Base-by-base conservation (phyloP, 257 asterid species). In the Paraleonurus japonicus region DNA sequence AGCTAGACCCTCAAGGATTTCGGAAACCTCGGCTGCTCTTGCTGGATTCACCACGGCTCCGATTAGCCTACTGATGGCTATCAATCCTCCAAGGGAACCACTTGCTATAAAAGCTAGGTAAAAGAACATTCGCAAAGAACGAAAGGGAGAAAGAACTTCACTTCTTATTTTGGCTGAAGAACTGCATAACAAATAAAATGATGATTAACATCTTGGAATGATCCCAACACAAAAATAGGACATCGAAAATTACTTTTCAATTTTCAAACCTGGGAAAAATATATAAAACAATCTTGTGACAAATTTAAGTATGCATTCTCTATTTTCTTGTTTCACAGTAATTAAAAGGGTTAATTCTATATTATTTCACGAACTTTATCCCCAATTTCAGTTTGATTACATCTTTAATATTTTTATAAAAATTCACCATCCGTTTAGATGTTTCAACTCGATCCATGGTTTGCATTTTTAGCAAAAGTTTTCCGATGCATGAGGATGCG, bases 121-220 rank as follows among this genome's bases (percentile, higher is more conserved):
- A 74, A 93, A 90, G 92, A 93, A 93, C 98, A 93, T 90, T 64
- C 97, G 88, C 66, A 89, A 87, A 16, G 98, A 80, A 17, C 98
- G 94, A 64, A 93, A 93, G 20, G 97, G 98, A 60, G 97, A 73
- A 55, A 93, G 95, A 65, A 90, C 98, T 82, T 93, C 98, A 55
- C 98, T 86, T 55, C 95, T 84, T 76, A 90, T 90, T 78, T 79
- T 90, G 78, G 98, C 90, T 27, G 95, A 69, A 60, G 98, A 93
- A 78, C 98, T 90, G 87, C 77, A 86, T 53, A 75, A 65, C 77
- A 76, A 72, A 75, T 15, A 43, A 72, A 70, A 81, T 47, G 64
- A 61, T 48, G 67, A 75, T 76, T 69, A 81, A 30, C 33, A 30
- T 30, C 33, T 39, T 7, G 11, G 47, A 39, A 39, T 39, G 47